Evolutionary conservation across 2,329 filamentous ascomycete genomes (phyloP), one percentile per base, ranked within the genome.

Genomic region (Phymatotrichopsis omnivora): DNA sequence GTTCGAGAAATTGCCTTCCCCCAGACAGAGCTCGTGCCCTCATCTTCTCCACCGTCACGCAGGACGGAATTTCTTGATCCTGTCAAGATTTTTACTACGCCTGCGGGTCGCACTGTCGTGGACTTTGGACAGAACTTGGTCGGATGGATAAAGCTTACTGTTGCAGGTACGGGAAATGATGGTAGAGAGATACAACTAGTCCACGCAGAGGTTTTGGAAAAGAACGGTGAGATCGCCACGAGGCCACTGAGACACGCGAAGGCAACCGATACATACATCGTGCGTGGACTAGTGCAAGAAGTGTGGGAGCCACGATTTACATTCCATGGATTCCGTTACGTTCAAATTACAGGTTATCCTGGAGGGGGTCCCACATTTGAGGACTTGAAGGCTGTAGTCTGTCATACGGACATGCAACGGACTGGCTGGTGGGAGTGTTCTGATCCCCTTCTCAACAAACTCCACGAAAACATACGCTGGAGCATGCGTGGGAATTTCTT

Each of bases 101-200:
- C 63, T 0, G 65, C 65, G 0, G 69, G 70, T 4, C 71, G 71
- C 53, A 67, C 61, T 0, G 60, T 75, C 1, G 47, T 76, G 24
- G 72, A 77, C 51, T 76, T 76, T 56, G 73, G 73, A 2, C 73
- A 77, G 54, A 76, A 77, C 52, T 60, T 76, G 0, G 73, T 75
- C 1, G 74, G 74, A 1, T n/a, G n/a, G n/a, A n/a, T n/a, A n/a
- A 65, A 65, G 52, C 44, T 75, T 1, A 60, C 61, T 0, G 53
- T 75, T 8, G 62, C n/a, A 12, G 19, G 7, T n/a, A 3, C 19
- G 4, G 33, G 33, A 12, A 4, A 19, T 23, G 8, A 19, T n/a
- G 33, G 45, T 45, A 68, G 46, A 60, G 65, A 36, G 64, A 72
- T 63, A 55, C 71, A 27, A 57, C 60, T 78, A 11, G 59, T 58